Evolutionary conservation across 176 grass and related monocot species (phyloP).

Genomic region (Avena sativa): DNA sequence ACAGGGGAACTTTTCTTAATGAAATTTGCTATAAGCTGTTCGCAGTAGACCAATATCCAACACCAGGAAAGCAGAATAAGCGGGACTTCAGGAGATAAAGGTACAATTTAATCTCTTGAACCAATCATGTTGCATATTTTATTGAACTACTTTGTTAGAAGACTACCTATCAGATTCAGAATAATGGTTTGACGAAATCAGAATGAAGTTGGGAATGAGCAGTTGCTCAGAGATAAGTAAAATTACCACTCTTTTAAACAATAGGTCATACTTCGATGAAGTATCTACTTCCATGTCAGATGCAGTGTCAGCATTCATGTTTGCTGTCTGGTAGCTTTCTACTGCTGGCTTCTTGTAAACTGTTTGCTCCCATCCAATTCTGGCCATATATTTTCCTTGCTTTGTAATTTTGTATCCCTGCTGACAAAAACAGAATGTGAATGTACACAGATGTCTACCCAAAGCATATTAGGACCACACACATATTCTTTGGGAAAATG

Average conservation of each 20-base stretch:
- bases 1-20: background rate
- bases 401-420: constrained; percentile 98
- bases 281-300: constrained; percentile 48
- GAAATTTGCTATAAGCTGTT: constrained; percentile 21
- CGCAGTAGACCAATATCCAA: background rate
- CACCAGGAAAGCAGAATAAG: constrained; percentile 21
- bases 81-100: background rate
- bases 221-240: constrained; percentile 6
- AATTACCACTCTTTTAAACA: constrained; percentile 95
- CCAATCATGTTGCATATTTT: constrained; percentile 22
- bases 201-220: constrained; percentile 21
- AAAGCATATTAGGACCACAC: background rate
- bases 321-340: constrained; percentile 97
- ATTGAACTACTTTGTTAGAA: constrained; percentile 11
- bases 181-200: constrained; percentile 17
- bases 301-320: constrained; percentile 70
- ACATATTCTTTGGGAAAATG: constrained; percentile 1
- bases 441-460: constrained; percentile 16
- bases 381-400: constrained; percentile 76
- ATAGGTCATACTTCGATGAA: constrained; percentile 59
- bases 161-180: background rate
- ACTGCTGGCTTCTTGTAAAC: constrained; percentile 68
- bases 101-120: constrained; percentile 17
- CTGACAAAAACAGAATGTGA: constrained; percentile 34
- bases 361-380: constrained; percentile 89